Conservation (phyloP, 257 asterid genomes). For the Sherardia arvensis region DNA sequence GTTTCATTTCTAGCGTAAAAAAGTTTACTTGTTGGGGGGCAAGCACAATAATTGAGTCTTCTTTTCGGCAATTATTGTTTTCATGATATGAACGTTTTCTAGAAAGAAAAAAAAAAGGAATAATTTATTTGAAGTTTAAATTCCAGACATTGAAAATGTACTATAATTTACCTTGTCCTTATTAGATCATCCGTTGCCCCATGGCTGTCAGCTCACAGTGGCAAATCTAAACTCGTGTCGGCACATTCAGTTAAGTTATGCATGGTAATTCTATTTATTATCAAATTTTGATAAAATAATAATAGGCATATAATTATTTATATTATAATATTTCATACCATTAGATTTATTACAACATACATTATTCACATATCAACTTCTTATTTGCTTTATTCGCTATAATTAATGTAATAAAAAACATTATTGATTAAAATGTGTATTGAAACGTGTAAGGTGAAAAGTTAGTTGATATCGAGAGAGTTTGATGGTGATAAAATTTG, state of each 20-base stretch:
- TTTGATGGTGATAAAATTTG: neutral
- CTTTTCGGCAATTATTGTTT: neutral
- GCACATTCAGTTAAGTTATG: neutral
- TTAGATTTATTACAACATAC: too few species aligned
- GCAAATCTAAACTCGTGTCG: neutral
- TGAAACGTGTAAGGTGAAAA: too few species aligned
- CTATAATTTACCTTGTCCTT: neutral
- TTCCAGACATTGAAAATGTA: neutral
- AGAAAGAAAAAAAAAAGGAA: neutral
- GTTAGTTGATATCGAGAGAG: too few species aligned
- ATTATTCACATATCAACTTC: too few species aligned
- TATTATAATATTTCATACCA: too few species aligned
- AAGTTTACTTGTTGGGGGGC: neutral
- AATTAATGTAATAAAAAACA: too few species aligned
- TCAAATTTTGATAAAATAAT: too few species aligned
- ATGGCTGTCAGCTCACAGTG: neutral
- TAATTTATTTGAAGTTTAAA: neutral
- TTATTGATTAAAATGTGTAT: too few species aligned
- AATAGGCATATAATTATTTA: too few species aligned
- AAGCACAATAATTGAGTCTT: neutral
- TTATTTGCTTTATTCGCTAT: too few species aligned
- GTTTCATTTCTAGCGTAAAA: too few species aligned
- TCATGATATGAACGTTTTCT: neutral
- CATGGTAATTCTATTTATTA: too few species aligned
- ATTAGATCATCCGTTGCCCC: neutral